Conservation (phyloP, 495 filamentous ascomycete genomes). For the Penicillium alfredii region DNA sequence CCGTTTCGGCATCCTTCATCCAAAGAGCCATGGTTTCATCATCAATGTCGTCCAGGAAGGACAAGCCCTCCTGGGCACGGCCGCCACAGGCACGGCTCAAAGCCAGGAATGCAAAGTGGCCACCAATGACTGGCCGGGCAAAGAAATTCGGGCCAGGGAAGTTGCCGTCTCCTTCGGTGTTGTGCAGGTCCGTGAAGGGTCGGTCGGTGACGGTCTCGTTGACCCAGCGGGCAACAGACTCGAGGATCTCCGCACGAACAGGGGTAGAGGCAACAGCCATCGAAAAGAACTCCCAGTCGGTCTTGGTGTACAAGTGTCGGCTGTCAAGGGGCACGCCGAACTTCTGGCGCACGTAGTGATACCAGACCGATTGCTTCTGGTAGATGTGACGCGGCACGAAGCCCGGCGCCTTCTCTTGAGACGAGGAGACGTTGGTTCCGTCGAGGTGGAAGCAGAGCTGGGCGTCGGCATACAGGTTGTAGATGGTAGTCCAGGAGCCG, state of each 20-base stretch:
- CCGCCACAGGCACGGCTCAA: constrained; percentile 71
- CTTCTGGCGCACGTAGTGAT: constrained; percentile 70
- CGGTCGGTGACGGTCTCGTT: constrained; percentile 75
- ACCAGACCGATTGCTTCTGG: constrained; percentile 78
- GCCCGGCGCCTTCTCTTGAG: constrained; percentile 28
- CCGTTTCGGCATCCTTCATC: constrained; percentile 19
- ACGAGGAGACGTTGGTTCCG: constrained; percentile 26
- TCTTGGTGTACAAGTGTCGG: constrained; percentile 84
- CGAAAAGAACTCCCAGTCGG: constrained; percentile 89
- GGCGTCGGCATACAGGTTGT: constrained; percentile 82
- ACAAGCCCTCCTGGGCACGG: constrained; percentile 56
- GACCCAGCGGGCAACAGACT: constrained; percentile 75
- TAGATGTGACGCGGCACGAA: constrained; percentile 73
- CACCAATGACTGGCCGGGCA: constrained; percentile 80
- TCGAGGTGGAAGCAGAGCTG: constrained; percentile 76
- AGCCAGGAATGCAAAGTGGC: constrained; percentile 80
- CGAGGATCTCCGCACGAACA: constrained; percentile 65
- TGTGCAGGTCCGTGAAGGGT: constrained; percentile 79
- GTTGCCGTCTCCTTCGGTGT: constrained; percentile 64
- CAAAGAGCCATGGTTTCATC: constrained; percentile 20
- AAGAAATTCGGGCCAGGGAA: constrained; percentile 68
- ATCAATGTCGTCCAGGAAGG: constrained; percentile 51
- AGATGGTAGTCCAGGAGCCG: constrained; percentile 91
- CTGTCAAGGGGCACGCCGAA: constrained; percentile 85
- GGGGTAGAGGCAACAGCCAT: constrained; percentile 66